Conservation (phyloP, 2,329 filamentous ascomycete genomes). For the Pseudogymnoascus sp. region DNA sequence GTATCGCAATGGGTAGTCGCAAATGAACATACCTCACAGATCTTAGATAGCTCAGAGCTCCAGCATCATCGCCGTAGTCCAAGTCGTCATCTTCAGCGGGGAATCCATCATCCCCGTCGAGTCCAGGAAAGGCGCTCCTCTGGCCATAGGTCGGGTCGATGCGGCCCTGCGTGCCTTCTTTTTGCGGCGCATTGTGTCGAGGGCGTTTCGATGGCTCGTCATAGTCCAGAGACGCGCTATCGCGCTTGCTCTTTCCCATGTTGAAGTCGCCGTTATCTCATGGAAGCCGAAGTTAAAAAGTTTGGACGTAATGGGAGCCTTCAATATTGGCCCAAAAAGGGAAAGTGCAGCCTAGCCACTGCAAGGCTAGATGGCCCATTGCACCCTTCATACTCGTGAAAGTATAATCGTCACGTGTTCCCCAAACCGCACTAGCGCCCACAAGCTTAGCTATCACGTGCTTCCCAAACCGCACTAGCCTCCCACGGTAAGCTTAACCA, state of each 20-base stretch:
- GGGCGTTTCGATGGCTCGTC: not conserved
- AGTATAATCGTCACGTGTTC: too few species aligned
- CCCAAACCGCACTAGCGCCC: too few species aligned
- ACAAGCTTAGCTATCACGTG: not conserved
- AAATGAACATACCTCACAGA: conserved; percentile 55
- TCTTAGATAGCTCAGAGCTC: conserved; percentile 56
- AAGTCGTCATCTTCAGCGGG: conserved; percentile 39
- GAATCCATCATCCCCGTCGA: conserved; percentile 37
- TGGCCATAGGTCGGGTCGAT: conserved; percentile 62
- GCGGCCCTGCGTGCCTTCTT: conserved; percentile 21
- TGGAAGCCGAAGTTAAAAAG: not conserved
- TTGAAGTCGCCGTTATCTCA: not conserved
- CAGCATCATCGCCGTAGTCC: conserved; percentile 58
- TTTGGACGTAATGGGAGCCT: not conserved
- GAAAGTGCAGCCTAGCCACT: not conserved
- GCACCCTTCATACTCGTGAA: too few species aligned
- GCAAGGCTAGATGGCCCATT: not conserved
- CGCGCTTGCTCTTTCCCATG: conserved; percentile 3
- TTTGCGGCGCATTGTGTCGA: not conserved
- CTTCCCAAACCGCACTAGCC: not conserved
- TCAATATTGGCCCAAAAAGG: not conserved
- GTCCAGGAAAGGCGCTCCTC: conserved; percentile 61
- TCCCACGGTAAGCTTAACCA: not conserved
- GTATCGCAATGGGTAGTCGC: not conserved
- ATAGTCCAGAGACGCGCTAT: conserved; percentile 2